Evolutionary conservation across 805 yeast species (phyloP), one percentile per base, ranked within the genome.

Genomic region (Babjeviella inositovora): DNA sequence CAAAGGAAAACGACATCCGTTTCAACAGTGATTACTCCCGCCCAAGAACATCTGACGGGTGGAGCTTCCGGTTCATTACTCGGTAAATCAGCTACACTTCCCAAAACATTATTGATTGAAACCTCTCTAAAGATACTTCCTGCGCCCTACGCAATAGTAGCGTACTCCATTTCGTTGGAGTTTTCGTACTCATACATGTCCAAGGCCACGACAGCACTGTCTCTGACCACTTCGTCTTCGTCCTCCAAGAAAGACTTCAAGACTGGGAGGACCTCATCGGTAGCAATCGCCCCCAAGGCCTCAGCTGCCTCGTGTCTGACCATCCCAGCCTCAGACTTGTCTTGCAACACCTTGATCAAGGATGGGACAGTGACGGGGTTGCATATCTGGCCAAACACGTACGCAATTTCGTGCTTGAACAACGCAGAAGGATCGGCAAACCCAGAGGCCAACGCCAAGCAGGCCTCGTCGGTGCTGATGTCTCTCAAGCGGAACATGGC

Each of bases 251-350:
- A 79, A 21, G 70, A 56, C 45, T 77, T 65, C 41, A 92, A 66
- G 17, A 90, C 75, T 9, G 96, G 95, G 33, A 87, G 61, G 18
- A 87, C 93, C 28, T 87, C 96, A 39, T 81, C 94, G 7, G 96
- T 81, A 14, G 95, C 97, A 45, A 90, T 90, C 14, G 93, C 69
- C 14, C 98, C 98, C 38, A 92, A 62, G 13, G 98, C 98, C 55
- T 90, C 99, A 13, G 97, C 98, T 28, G 97, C 98, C 56, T 90
- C 99, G 46, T 90, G 99, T 55, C 99, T 76, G 16, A 92, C 98
- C 99, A 90, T 90, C 32, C 92, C 93, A 25, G 93, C 97, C 56
- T 90, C 95, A 9, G 51, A 42, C 29, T 61, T 66, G 47, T 80
- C 69, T 36, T 70, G 70, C 37, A 92, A 63, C 3, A 90, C 82